Percentiles rank a stretch among this genome's conserved stretches.
Conservation (phyloP, 139 green algal genomes). For the Coelastrella sp. region DNA sequence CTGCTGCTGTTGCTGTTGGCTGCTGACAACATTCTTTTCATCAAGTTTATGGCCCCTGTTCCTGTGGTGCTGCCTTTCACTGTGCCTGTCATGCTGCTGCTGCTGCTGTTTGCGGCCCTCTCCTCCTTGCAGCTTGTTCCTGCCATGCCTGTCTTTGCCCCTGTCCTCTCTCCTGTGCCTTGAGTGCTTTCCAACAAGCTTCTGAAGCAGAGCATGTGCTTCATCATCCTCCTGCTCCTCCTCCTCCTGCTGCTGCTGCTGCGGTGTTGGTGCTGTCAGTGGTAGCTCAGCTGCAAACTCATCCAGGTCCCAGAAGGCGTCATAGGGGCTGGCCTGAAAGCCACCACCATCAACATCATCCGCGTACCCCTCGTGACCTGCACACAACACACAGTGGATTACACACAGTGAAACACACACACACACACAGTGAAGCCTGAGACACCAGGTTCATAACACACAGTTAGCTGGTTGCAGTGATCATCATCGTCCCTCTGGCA, state of each 20-base stretch:
- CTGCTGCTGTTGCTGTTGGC: constrained; percentile 24
- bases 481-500: no score
- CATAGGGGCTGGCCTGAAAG: neutral
- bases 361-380: neutral
- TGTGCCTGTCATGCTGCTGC: neutral
- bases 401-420: no score
- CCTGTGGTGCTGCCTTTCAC: neutral
- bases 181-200: neutral
- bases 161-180: neutral
- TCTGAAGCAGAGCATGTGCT: neutral
- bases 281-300: constrained; percentile 18
- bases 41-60: neutral
- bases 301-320: constrained; percentile 24
- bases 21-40: neutral
- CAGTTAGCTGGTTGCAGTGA: no score
- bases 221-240: constrained; percentile 1
- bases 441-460: no score
- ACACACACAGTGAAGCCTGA: no score
- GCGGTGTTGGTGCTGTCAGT: neutral
- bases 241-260: neutral
- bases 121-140: neutral
- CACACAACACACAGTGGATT: no score
- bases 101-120: neutral
- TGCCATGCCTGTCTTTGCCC: neutral
- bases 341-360: neutral